Base-by-base conservation (phyloP, 176 grass and related monocot genomes). In the Stipa capillata region DNA sequence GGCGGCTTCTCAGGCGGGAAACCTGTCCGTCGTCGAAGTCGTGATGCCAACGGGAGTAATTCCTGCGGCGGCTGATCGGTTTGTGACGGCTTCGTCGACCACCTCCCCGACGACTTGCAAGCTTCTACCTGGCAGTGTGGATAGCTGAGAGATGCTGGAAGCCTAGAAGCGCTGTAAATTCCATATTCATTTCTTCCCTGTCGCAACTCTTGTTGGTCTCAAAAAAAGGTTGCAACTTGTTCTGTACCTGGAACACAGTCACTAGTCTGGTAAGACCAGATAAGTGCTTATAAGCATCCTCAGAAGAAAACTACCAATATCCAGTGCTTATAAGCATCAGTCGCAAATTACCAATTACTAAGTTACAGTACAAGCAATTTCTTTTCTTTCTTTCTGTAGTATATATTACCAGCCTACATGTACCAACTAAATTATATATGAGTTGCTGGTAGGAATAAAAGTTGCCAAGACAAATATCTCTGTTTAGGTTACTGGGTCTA, bases 1-100 rank as follows among this genome's bases (percentile, higher is more conserved):
- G 87, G 89, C 12, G 95, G 95, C 28, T 98, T 98, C 89, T 90
- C 87, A 0, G 95, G 95, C 59, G 27, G 90, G 52, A 94, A 85
- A 82, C 64, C 54, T 87, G 11, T 85, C 95, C 15, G 49, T 89
- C 1, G 73, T 85, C 23, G 95, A 98, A 73, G 76, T 98, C n/a
- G 27, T 98, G 7, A 92, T 70, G 66, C 90, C 92, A 57, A 91
- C 95, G 13, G 73, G 83, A 39, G 57, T 98, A n/a, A 91, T 94
- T 33, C 92, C 95, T 1, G 87, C 88, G 2, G 41, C 74, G 8
- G 63, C 82, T 15, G 78, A 65, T 39, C 89, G 87, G 34, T 70
- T 90, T 7, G 92, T 88, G 36, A 90, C 89, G 29, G 64, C 80
- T 20, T 88, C 75, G 16, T 87, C 94, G 16, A 29, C 72, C 40